phyloP scores from a whole-genome alignment of 306 rosid species.

The Astragalus glycyphyllos region DNA sequence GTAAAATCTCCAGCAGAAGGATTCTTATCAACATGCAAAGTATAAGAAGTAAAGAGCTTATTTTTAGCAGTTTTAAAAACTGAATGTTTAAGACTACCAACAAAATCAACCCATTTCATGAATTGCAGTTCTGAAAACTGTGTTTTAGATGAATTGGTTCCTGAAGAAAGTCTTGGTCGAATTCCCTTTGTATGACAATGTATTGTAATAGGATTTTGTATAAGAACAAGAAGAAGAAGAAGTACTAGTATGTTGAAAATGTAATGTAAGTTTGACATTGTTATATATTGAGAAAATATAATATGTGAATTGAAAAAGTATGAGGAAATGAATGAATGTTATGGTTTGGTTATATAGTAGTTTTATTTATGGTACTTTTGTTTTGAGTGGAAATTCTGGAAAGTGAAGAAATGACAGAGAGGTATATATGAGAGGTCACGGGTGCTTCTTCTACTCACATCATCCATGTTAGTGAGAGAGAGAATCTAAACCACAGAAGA shows the following conservation, averaged over 20 bases:
- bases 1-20: constrained; percentile 68
- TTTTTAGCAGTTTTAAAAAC: constrained; percentile 76
- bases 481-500: constrained; percentile 56
- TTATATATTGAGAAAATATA: constrained; percentile 31
- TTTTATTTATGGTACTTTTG: constrained; percentile 31
- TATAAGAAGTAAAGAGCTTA: constrained; percentile 81
- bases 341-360: constrained; percentile 24
- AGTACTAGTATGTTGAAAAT: constrained; percentile 38
- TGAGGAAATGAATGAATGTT: not conserved
- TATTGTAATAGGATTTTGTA: constrained; percentile 47
- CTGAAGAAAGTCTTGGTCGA: constrained; percentile 46
- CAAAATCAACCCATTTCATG: constrained; percentile 87
- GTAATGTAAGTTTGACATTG: constrained; percentile 57
- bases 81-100: constrained; percentile 77
- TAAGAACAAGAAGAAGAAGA: constrained; percentile 59
- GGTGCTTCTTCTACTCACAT: constrained; percentile 54
- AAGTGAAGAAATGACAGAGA: constrained; percentile 48
- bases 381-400: constrained; percentile 53
- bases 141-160: constrained; percentile 54
- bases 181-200: constrained; percentile 68
- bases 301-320: constrained; percentile 14
- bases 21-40: constrained; percentile 72
- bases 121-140: constrained; percentile 76
- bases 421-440: constrained; percentile 64
- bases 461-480: constrained; percentile 34